Base-by-base conservation (phyloP, 2,329 filamentous ascomycete species). In the Sordariomycetes sp. region DNA sequence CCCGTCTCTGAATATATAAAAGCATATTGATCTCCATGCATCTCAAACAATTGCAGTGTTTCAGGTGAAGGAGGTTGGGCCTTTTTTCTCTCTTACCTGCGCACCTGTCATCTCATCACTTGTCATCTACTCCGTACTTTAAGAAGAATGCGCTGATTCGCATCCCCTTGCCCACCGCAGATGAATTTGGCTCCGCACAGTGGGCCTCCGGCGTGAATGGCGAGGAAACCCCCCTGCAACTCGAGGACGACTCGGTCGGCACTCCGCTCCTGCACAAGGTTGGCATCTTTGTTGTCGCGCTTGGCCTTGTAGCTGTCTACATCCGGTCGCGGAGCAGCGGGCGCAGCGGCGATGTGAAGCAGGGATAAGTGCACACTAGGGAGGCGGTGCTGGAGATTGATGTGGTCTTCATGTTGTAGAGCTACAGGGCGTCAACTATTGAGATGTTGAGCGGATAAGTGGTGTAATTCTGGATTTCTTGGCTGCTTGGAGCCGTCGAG, bases 251-350 rank as follows among this genome's bases (percentile, higher is more conserved):
- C 28, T 52, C 64, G 24, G 70, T 67, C 52, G 71, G 69, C 35
- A 77, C 68, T 69, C 73, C 71, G 24, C 63, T 75, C 60, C 36
- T 76, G 59, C 73, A 77, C 63, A 81, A 79, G 70, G 72, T 70
- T n/a, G 65, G 76, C 53, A 65, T 81, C 55, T 75, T 81, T 62
- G 70, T 68, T 51, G 69, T 78, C 54, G 28, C 20, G 20, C 61
- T 78, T 45, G 71, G 67, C 28, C 74, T 69, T 55, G 65, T 81
- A 54, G 73, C 66, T 28, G 62, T 72, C 52, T 79, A 74, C 66
- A 55, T 79, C 56, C 55, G 55, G 22, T 39, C 39, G 34, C 36
- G 57, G 20, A 58, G 56, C 34, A 25, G 51, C 22, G 39, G 42
- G n/a, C 51, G 52, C 10, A 52, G 54, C 25, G 42, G 42, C 55